These are phyloP conservation scores for Quercus tomentella DNA, from an alignment of 331 rosid genomes.

Conservation along the genomic window DNA sequence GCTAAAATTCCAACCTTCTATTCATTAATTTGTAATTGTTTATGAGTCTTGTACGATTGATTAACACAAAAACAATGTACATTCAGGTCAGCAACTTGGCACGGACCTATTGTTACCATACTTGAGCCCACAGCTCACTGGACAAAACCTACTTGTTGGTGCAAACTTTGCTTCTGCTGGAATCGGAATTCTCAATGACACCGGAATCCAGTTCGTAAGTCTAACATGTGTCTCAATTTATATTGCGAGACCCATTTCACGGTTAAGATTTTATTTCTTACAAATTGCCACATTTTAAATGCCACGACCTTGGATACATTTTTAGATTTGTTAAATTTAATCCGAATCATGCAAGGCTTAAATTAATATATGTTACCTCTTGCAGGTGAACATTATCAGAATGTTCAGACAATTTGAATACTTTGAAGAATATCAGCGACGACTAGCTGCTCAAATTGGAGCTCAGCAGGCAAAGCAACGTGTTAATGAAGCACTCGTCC, in stretches of 20 bases:
- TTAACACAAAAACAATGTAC: neutral
- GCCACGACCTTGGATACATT: too few relatives aligned
- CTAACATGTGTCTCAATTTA: too few relatives aligned
- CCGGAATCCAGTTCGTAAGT: conserved; percentile 73
- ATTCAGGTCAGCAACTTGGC: conserved; percentile 50
- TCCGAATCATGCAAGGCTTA: neutral
- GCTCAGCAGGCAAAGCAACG: conserved; percentile 11
- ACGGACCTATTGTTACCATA: conserved; percentile 63
- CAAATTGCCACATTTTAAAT: too few relatives aligned
- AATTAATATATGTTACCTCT: neutral
- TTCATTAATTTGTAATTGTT: neutral
- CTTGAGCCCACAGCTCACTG: conserved; percentile 52
- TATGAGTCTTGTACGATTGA: neutral
- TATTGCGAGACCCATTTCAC: neutral
- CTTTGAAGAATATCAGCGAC: conserved; percentile 52
- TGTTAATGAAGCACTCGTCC: conserved; percentile 45
- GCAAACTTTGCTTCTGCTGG: conserved; percentile 93
- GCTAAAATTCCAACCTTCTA: too few relatives aligned
- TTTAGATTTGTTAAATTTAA: too few relatives aligned
- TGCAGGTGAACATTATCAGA: conserved; percentile 69
- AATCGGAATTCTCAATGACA: conserved; percentile 80
- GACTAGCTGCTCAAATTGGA: conserved; percentile 50
- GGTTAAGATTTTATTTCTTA: too few relatives aligned
- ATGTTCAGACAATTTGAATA: conserved; percentile 48
- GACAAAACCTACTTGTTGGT: conserved; percentile 59